Conservation (phyloP, 495 filamentous ascomycete species). For the Staphylotrichum longicolle region DNA sequence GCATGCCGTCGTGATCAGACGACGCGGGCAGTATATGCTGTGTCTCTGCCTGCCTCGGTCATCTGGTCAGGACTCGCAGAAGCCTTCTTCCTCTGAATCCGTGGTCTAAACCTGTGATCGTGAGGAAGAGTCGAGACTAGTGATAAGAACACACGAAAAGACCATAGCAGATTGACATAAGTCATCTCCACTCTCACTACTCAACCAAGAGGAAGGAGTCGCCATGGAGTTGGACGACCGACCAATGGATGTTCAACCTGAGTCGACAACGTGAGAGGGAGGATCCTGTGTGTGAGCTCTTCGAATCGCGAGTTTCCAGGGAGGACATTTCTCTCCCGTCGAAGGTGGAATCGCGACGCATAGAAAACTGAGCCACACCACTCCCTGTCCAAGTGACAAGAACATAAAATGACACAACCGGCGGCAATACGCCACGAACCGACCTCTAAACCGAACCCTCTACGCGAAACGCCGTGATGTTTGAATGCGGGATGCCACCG, state of each 20-base stretch:
- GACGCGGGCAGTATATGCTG: not conserved
- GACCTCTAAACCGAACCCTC: conserved; percentile 26
- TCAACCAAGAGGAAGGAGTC: not conserved
- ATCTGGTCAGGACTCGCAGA: not conserved
- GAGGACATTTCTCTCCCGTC: not conserved
- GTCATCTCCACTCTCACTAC: not conserved
- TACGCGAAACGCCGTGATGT: conserved; percentile 25
- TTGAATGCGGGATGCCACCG: conserved; percentile 17
- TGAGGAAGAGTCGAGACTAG: not conserved
- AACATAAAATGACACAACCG: conserved; percentile 12
- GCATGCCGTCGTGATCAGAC: not conserved
- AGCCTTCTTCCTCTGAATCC: not conserved
- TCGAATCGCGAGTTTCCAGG: not conserved
- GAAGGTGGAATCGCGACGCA: conserved; percentile 3
- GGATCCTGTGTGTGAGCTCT: conserved; percentile 6
- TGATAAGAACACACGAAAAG: not conserved
- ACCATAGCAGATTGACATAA: not conserved
- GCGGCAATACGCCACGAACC: conserved; percentile 20
- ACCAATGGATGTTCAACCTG: not conserved
- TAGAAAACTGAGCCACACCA: conserved; percentile 11
- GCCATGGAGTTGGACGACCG: not conserved
- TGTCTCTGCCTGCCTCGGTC: not conserved
- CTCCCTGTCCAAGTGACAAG: not conserved
- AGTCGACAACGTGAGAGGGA: not conserved
- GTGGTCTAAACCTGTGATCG: not conserved